Evolutionary conservation across 371 early-diverging fungal genomes (phyloP).

Genomic region (Gilbertella persicaria): DNA sequence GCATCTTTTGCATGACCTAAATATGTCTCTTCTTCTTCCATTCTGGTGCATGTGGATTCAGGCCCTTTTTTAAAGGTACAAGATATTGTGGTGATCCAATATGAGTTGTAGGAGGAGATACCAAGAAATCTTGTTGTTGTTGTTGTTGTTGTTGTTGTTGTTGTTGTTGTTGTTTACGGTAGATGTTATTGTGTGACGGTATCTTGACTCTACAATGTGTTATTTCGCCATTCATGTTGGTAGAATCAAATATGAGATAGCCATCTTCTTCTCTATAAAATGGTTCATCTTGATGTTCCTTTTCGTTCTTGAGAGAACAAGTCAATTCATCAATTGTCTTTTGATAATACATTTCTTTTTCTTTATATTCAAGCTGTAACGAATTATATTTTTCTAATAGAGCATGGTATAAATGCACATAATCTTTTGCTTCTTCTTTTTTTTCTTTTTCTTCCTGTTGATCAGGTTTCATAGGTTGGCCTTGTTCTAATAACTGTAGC

Average conservation of each 20-base stretch:
- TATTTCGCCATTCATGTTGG: conserved; percentile 32
- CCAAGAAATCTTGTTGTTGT: conserved; percentile 9
- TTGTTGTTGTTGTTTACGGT: too few relatives aligned
- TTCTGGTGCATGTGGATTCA: conserved; percentile 44
- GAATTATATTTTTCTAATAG: conserved; percentile 9
- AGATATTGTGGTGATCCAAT: conserved; percentile 21
- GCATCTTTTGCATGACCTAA: too few relatives aligned
- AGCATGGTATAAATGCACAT: not conserved
- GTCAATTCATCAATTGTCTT: conserved; percentile 4
- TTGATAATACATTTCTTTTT: conserved; percentile 9
- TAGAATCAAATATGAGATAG: conserved; percentile 35
- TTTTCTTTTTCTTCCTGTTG: conserved; percentile 4
- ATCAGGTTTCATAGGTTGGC: conserved; percentile 22
- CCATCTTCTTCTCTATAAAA: conserved; percentile 38
- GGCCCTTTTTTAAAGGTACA: conserved; percentile 26
- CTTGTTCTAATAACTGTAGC: conserved; percentile 11
- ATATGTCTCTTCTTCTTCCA: conserved; percentile 21
- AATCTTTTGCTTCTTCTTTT: not conserved
- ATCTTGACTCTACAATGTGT: conserved; percentile 41
- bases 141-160: too few relatives aligned
- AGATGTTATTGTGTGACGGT: too few relatives aligned
- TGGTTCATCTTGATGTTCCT: conserved; percentile 4
- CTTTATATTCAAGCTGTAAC: conserved; percentile 8
- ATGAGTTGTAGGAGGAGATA: conserved; percentile 25
- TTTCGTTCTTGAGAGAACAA: conserved; percentile 14